Evolutionary conservation across 805 yeast genomes (phyloP), one percentile per base, ranked within the genome.

Genomic region (Yamadazyma insecticola): DNA sequence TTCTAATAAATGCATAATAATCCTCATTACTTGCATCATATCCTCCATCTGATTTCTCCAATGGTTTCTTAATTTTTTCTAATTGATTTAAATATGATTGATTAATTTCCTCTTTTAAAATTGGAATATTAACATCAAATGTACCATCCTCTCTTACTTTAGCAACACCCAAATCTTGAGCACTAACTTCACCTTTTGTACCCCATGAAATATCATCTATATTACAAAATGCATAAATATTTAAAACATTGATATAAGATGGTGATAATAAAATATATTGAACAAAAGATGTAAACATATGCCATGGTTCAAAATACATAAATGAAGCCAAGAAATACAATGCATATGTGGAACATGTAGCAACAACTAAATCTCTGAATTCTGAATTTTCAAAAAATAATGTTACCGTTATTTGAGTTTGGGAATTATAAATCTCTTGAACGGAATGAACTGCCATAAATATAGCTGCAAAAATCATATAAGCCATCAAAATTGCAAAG

Each of bases 121-220:
- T 50, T 35, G 70, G 63, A 51, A 77, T 45, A 52, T 72, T 76
- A 29, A 78, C 72, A 28, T 74, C 78, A 30, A 71, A 68, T 21
- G 71, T 67, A 44, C 79, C 80, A 41, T 72, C 76, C 33, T 70
- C 74, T 32, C 66, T 60, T 22, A 65, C 68, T 43, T 67, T 72
- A 9, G 73, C 76, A 2, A 58, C 68, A 30, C 82, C 81, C 49
- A 77, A 63, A 23, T 71, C 74, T 21, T 58, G 67, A 4, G 76
- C 76, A 3, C 81, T 72, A n/a, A 68, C 64, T 25, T 76, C 74
- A 24, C 84, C 84, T 51, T 78, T 78, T n/a, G 84, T 78, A 36
- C 84, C 84, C 84, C 84, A 78, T 2, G 84, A 78, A 28, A 78
- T 73, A 55, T 78, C 84, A 49, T 78, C 83, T 60, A 78, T 75